These are phyloP conservation scores for Fusarium xylarioides DNA, from an alignment of 2,329 filamentous ascomycete species.

Conservation along the genomic window DNA sequence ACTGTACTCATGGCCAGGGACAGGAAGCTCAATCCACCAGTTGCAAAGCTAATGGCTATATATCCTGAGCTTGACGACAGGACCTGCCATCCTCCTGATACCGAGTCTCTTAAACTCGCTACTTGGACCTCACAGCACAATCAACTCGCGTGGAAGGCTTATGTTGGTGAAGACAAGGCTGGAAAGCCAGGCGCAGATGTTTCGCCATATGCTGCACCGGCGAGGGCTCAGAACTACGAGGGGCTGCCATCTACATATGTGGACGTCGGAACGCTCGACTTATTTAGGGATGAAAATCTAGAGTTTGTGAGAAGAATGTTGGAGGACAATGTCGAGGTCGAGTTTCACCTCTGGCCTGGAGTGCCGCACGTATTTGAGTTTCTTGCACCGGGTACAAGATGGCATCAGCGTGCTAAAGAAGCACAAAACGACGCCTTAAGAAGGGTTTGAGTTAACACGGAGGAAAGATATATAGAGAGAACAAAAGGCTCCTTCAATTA, in stretches of 20 bases:
- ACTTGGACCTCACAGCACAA: constrained; percentile 21
- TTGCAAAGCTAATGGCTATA: constrained; percentile 27
- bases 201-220: constrained; percentile 32
- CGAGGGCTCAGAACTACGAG: constrained; percentile 16
- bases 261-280: constrained; percentile 31
- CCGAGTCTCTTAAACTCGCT: constrained; percentile 13
- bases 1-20: constrained; percentile 29
- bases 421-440: constrained; percentile 19
- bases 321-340: constrained; percentile 32
- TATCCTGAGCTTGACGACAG: constrained; percentile 36
- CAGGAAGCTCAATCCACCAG: constrained; percentile 15
- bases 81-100: background rate
- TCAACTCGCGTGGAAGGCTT: constrained; percentile 23
- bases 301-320: constrained; percentile 33
- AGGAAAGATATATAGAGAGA: background rate
- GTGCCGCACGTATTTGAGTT: constrained; percentile 37
- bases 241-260: constrained; percentile 29
- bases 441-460: background rate
- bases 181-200: constrained; percentile 16
- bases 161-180: constrained; percentile 33
- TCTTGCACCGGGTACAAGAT: constrained; percentile 21
- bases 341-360: constrained; percentile 37
- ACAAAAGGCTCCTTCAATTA: too few species aligned
- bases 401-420: constrained; percentile 17
- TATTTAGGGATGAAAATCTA: constrained; percentile 33